Evolutionary conservation across 768 basidiomycete species (phyloP), one percentile per base, ranked within the genome.

Genomic region (Trametopsis cervina): DNA sequence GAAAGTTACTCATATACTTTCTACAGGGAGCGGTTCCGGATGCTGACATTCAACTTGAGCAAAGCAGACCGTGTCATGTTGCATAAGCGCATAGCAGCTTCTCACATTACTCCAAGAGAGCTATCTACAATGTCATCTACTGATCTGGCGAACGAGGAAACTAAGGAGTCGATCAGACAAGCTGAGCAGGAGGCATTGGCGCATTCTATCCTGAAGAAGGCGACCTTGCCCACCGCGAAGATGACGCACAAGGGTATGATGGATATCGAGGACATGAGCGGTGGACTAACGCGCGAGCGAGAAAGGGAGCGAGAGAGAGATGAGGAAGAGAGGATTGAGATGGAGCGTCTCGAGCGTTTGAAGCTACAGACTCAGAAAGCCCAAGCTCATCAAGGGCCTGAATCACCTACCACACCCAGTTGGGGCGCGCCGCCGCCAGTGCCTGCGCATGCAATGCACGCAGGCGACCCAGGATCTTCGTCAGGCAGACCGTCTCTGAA

Each of bases 161-260:
- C 78, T 49, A 82, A 89, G 62, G 77, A 85, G 61, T 82, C 85
- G 44, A 92, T 91, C 60, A 85, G 81, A 61, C 77, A 78, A 41
- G 84, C 86, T 20, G 85, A 91, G 62, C 75, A 88, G 59, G 88
- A 89, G 66, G 80, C 88, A 1, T 68, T 95, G 57, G 84, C 81
- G 62, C 83, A 91, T 63, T 89, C 89, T 6, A 93, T 94, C 56
- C 69, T 93, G 51, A 76, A 80, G 60, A 87, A 84, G 65, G 72
- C 77, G 7, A 69, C 71, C 7, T 74, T 77, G 20, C 71, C 76
- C 26, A 74, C 78, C 27, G 87, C 90, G 26, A 94, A 93, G 65
- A 85, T 91, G 52, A 95, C 91, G 22, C 91, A 93, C 72, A 95
- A 95, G 67, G 91, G 91, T 44, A 67, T 93, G 53, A 84, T 93